Base-by-base conservation (phyloP, 495 filamentous ascomycete species). In the Parathielavia hyrcaniae region DNA sequence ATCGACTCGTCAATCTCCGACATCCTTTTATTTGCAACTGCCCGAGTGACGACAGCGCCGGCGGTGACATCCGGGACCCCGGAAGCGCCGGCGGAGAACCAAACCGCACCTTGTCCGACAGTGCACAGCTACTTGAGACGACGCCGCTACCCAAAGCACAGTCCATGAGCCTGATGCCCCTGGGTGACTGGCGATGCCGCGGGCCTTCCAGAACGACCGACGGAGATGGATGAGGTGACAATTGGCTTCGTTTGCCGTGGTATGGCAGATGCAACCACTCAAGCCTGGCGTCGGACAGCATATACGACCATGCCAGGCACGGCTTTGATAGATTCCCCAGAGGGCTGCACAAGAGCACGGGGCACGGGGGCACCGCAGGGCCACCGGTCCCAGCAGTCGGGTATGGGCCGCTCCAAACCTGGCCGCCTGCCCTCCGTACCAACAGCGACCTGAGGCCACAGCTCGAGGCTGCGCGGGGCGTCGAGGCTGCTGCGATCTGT, bases 261-360 rank as follows among this genome's bases (percentile, higher is more conserved):
- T 14, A 35, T 7, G 5, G 34, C 48, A 46, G 44, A 50, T 62
- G 60, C 60, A 62, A 40, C 26, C 60, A 62, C 60, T 62, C 43
- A 56, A 52, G 13, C 38, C 41, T 62, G 53, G 48, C 14, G 56
- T 55, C 11, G 23, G 50, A 62, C 60, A 55, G 52, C 60, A 62
- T 51, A 58, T 56, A 57, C 59, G 53, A 48, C 59, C 54, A 61
- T 61, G 54, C 53, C 54, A 61, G 59, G 59, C 41, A 61, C 59
- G 47, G 44, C 9, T 22, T 19, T 47, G 47, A 20, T 46, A 14
- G 47, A 57, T 23, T 30, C 13, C 12, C 2, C 41, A 30, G 35
- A 17, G 26, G 23, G 38, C 32, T 19, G 39, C 22, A 50, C 26
- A 53, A 50, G 49, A 30, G 26, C 26, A 30, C 26, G 26, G 26